Conservation (phyloP, 2,329 filamentous ascomycete genomes). For the Phaeosphaeriaceae sp. region DNA sequence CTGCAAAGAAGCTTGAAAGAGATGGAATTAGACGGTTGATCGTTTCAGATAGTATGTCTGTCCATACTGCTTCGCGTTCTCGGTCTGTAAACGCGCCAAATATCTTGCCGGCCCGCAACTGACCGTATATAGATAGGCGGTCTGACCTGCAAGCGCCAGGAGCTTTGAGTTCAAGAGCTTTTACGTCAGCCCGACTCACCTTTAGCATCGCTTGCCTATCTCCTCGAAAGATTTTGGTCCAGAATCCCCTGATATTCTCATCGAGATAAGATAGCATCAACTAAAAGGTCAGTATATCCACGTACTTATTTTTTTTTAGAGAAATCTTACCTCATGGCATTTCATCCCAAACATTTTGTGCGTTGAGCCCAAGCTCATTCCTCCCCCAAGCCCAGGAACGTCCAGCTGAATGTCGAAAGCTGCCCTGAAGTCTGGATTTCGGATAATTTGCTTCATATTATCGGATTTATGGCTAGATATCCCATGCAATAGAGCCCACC, state of each 20-base stretch:
- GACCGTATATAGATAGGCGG: constrained; percentile 26
- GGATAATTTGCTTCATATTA: constrained; percentile 3
- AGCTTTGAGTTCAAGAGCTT: constrained; percentile 42
- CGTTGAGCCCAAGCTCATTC: constrained; percentile 4
- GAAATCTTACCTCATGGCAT: constrained; percentile 40
- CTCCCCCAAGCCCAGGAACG: constrained; percentile 6
- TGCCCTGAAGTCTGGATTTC: neutral
- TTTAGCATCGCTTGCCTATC: constrained; percentile 31
- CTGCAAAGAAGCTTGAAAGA: constrained; percentile 8
- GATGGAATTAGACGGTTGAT: constrained; percentile 11
- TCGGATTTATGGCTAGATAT: neutral
- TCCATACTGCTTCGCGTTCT: constrained; percentile 41
- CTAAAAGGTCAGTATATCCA: constrained; percentile 14
- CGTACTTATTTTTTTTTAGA: constrained; percentile 6
- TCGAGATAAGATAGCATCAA: constrained; percentile 41
- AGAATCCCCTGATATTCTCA: constrained; percentile 44
- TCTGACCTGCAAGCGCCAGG: constrained; percentile 36
- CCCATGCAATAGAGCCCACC: constrained; percentile 2
- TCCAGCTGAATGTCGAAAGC: constrained; percentile 8
- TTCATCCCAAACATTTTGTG: constrained; percentile 11
- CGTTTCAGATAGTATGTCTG: constrained; percentile 23
- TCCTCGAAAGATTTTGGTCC: constrained; percentile 33
- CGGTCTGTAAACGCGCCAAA: constrained; percentile 39
- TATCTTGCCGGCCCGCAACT: constrained; percentile 39
- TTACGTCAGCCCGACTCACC: constrained; percentile 39